Conservation (phyloP, 2,329 filamentous ascomycete genomes). For the Alternaria atra region DNA sequence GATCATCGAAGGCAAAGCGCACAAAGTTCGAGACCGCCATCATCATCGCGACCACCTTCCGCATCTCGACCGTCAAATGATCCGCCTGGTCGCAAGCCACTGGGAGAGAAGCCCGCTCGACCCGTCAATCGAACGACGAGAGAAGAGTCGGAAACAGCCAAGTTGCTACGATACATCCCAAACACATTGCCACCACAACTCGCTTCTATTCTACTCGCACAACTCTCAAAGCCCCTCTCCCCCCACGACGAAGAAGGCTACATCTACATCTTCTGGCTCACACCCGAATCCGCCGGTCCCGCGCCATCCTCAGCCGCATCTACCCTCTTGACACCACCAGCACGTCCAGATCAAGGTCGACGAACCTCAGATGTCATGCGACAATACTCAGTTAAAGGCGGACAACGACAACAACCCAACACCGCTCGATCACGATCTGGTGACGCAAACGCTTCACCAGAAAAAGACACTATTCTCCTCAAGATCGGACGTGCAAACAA, state of each 20-base stretch:
- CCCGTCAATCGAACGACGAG: conserved; percentile 33
- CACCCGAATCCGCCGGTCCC: conserved; percentile 66
- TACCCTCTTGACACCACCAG: conserved; percentile 64
- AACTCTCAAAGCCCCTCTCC: conserved; percentile 79
- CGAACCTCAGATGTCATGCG: conserved; percentile 46
- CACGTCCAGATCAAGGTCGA: conserved; percentile 33
- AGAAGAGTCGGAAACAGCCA: conserved; percentile 47
- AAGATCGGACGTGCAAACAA: conserved; percentile 78
- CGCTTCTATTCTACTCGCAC: conserved; percentile 74
- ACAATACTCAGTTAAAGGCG: conserved; percentile 41
- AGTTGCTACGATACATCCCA: conserved; percentile 74
- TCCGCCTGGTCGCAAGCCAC: conserved; percentile 34
- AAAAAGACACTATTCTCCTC: conserved; percentile 68
- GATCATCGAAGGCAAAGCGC: conserved; percentile 11
- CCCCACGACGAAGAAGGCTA: conserved; percentile 80
- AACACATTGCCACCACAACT: conserved; percentile 71
- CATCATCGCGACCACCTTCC: conserved; percentile 11
- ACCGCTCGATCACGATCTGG: conserved; percentile 4
- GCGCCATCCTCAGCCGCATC: conserved; percentile 59
- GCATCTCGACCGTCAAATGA: conserved; percentile 20
- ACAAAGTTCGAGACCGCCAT: conserved; percentile 4
- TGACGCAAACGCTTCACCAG: background rate
- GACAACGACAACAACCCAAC: conserved; percentile 4
- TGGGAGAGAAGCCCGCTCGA: conserved; percentile 33
- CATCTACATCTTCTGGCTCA: conserved; percentile 99